Conservation (phyloP, 2,329 filamentous ascomycete species). For the Metarhizium brunneum region DNA sequence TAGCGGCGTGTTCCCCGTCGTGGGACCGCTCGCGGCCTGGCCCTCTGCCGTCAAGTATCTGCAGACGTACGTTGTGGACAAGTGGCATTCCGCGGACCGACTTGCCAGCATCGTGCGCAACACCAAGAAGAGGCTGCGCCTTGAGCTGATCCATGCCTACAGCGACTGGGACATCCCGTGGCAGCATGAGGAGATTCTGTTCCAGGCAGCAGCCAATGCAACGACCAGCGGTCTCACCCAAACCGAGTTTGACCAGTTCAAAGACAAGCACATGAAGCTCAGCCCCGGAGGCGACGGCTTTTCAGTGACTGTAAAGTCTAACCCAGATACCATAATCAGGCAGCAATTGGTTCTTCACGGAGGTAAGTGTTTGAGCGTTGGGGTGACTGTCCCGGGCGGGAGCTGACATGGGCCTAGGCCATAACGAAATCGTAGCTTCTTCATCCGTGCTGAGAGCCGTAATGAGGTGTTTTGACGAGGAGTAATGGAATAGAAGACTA, state of each 20-base stretch:
- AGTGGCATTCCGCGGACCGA: slow-evolving; percentile 65
- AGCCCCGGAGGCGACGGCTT: slow-evolving; percentile 36
- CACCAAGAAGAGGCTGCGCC: slow-evolving; percentile 45
- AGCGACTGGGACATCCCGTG: slow-evolving; percentile 80
- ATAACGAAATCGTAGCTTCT: slow-evolving; percentile 61
- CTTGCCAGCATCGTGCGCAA: slow-evolving; percentile 46
- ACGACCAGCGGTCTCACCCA: slow-evolving; percentile 28
- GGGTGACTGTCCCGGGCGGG: not conserved
- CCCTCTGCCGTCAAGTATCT: slow-evolving; percentile 55
- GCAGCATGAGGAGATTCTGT: slow-evolving; percentile 56
- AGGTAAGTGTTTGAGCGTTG: slow-evolving; percentile 29
- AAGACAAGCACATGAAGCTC: slow-evolving; percentile 33
- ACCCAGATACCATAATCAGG: slow-evolving; percentile 38
- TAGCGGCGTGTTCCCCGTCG: slow-evolving; percentile 66
- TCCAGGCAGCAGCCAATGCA: slow-evolving; percentile 48
- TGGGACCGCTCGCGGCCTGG: slow-evolving; percentile 64
- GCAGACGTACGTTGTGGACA: slow-evolving; percentile 59
- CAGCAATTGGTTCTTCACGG: slow-evolving; percentile 47
- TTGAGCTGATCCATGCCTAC: slow-evolving; percentile 70
- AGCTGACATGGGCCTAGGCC: slow-evolving; percentile 35
- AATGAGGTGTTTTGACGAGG: slow-evolving; percentile 50
- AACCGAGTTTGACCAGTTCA: slow-evolving; percentile 31
- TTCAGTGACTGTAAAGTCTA: slow-evolving; percentile 33
- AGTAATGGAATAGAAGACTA: not conserved
- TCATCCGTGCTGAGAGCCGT: slow-evolving; percentile 55